A percentile compares a stretch with the other conserved stretches of the same genome.
These are phyloP conservation scores for Nannizziopsis arthrosporioides DNA, from an alignment of 2,329 filamentous ascomycete genomes.

Conservation along the genomic window DNA sequence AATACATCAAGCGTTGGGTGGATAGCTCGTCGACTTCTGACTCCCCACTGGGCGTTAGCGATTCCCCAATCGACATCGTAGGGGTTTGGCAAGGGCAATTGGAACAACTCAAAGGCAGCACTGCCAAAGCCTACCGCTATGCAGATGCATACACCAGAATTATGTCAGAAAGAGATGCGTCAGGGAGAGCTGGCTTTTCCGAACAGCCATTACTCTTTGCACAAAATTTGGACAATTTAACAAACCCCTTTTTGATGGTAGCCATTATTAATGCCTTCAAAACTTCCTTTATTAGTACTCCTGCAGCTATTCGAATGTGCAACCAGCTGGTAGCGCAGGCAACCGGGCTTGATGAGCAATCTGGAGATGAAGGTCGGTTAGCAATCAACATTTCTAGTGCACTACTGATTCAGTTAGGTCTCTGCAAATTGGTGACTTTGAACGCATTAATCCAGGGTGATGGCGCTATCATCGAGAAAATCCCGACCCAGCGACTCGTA, in stretches of 20 bases:
- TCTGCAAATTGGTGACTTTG: conserved; percentile 42
- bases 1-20: conserved; percentile 37
- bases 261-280: conserved; percentile 40
- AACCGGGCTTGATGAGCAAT: conserved; percentile 42
- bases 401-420: conserved; percentile 23
- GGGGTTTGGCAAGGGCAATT: conserved; percentile 28
- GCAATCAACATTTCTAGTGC: conserved; percentile 6
- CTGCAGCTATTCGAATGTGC: conserved; percentile 41
- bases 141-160: conserved; percentile 33
- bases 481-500: conserved; percentile 55
- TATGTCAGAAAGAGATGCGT: conserved; percentile 24
- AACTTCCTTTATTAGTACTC: conserved; percentile 38
- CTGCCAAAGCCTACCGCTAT: conserved; percentile 28
- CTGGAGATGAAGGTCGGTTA: conserved; percentile 32
- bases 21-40: conserved; percentile 12
- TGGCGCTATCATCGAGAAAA: conserved; percentile 33
- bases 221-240: conserved; percentile 25
- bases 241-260: conserved; percentile 37
- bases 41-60: background rate
- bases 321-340: conserved; percentile 51
- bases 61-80: conserved; percentile 10
- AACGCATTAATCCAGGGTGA: conserved; percentile 44
- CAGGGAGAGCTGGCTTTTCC: conserved; percentile 20
- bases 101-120: conserved; percentile 23
- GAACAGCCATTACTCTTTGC: conserved; percentile 27